Evolutionary conservation across 2,329 filamentous ascomycete genomes (phyloP), one percentile per base, ranked within the genome.

Genomic region (Alternaria arbusti): DNA sequence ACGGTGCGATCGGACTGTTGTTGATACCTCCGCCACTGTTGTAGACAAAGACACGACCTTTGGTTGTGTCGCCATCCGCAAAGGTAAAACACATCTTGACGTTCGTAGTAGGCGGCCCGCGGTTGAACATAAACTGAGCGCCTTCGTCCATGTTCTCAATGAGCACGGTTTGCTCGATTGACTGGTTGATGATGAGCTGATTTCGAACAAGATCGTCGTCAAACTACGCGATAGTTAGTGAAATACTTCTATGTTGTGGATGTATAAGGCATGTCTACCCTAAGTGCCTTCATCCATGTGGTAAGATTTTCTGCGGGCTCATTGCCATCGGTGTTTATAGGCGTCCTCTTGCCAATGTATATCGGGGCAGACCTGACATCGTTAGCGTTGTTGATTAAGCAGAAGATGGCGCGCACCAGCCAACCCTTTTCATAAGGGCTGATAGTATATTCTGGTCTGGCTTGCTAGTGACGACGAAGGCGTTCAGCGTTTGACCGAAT

Each of bases 81-180:
- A 90, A 86, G 58, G 89, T 87, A 63, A 96, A 88, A 70, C 92
- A 95, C 60, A 89, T 87, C 57, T 84, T 87, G 11, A 95, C 92
- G 67, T 97, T 95, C 13, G 81, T 84, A n/a, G 83, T 83, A 44
- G 82, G 44, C 7, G 63, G 45, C 9, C 68, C 82, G 22, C 83
- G 84, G 57, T 86, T 84, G 64, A 91, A 88, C 86, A 97, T 92
- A 49, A 92, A 86, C 5, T 84, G 81, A 46, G 90, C 84, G 1
- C 90, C 96, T 59, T 92, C 86, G 1, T 84, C 79, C 26, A 91
- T 84, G 28, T 90, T 84, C 59, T 89, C 84, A 57, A 97, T 88
- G 1, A 99, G 84, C 6, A 97, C 87, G 8, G 90, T 88, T 78
- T 97, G 94, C 65, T 99, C 96, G 56, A 97, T 93, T 7, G 83